These are phyloP conservation scores for Micractinium conductrix DNA, from an alignment of 139 green algal genomes.

Conservation along the genomic window DNA sequence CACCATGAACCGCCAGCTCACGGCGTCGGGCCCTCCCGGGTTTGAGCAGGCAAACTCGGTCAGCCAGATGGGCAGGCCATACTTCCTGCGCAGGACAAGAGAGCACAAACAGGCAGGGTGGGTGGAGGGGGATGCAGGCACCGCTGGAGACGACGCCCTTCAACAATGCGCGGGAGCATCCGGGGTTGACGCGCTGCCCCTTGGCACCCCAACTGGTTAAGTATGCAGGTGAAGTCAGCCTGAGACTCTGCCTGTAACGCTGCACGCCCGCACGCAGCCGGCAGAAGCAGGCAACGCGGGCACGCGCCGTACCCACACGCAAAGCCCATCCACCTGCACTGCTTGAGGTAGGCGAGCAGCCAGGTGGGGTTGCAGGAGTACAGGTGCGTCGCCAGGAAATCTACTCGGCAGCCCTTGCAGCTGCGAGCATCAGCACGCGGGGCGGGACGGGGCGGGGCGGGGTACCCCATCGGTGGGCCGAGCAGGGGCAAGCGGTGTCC, in stretches of 20 bases:
- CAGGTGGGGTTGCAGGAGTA: conserved; percentile 29
- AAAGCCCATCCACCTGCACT: no score
- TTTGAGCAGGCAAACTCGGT: conserved; percentile 44
- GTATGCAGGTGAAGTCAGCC: not conserved
- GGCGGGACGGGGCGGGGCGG: not conserved
- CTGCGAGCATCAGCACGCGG: not conserved
- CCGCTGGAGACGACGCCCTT: no score
- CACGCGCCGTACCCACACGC: no score
- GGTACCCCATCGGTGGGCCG: no score
- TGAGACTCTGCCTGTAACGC: not conserved
- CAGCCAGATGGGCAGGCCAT: conserved; percentile 36
- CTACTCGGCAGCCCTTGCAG: conserved; percentile 36
- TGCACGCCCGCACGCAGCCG: no score
- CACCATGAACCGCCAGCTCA: conserved; percentile 11
- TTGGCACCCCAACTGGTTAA: not conserved
- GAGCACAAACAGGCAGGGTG: no score
- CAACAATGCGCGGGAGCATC: no score
- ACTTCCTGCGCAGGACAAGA: conserved; percentile 24
- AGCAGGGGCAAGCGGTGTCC: no score
- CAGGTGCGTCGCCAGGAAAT: conserved; percentile 36
- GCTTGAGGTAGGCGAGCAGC: not conserved
- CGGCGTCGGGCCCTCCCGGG: not conserved
- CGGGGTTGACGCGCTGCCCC: no score
- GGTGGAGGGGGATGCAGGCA: no score
- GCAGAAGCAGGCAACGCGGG: not conserved